Evolutionary conservation across 225 moss, liverwort and hornwort genomes (phyloP).

Genomic region (Climacium dendroides): DNA sequence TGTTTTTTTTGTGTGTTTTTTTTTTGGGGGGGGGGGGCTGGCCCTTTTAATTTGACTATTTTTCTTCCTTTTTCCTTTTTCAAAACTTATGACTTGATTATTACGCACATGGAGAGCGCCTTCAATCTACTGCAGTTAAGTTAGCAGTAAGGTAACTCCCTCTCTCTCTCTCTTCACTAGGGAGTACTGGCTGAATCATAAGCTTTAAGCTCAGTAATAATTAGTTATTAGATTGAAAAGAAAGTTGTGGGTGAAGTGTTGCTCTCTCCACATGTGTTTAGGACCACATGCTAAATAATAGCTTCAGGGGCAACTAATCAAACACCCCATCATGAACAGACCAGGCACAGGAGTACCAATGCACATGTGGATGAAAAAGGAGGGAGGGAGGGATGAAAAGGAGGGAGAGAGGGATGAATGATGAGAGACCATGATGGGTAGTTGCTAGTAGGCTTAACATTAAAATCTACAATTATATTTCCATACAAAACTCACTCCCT

Average conservation of each 20-base stretch:
- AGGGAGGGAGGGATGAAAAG: constrained; percentile 1
- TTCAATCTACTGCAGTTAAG: too few species aligned
- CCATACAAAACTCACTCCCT: neutral
- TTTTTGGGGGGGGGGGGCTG: too few species aligned
- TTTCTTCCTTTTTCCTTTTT: too few species aligned
- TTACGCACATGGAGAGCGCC: neutral
- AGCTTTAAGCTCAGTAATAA: too few species aligned
- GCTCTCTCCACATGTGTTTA: neutral
- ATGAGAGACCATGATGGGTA: neutral
- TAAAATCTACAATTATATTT: neutral
- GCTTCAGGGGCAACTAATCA: neutral
- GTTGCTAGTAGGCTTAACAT: neutral
- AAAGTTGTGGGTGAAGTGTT: neutral
- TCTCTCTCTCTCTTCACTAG: neutral
- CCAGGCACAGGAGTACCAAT: neutral
- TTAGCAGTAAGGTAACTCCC: neutral
- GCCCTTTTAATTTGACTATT: too few species aligned
- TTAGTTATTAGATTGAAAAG: neutral
- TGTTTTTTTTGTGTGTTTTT: too few species aligned
- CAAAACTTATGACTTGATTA: neutral
- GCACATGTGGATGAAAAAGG: constrained; percentile 10
- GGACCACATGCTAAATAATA: neutral
- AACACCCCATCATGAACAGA: neutral
- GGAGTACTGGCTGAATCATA: neutral
- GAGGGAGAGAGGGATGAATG: neutral